phyloP scores from a whole-genome alignment of 2,329 filamentous ascomycete species.

The Elsinoe ampelina region DNA sequence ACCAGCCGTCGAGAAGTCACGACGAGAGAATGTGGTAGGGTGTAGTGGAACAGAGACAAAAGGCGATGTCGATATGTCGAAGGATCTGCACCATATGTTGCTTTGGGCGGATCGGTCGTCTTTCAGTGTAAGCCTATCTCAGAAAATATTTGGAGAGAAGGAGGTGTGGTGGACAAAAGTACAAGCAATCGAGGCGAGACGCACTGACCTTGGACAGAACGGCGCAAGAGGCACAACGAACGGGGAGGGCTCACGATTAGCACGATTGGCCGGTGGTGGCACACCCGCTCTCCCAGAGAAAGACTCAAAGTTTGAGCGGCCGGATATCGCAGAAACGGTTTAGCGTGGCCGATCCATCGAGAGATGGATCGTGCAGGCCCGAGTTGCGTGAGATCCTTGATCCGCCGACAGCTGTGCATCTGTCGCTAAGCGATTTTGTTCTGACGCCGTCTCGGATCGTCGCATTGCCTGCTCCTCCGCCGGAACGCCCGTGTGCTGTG shows the following conservation, averaged over 20 bases:
- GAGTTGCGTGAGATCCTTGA: conserved; percentile 10
- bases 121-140: not conserved
- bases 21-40: not conserved
- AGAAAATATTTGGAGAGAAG: not conserved
- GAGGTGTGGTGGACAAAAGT: not conserved
- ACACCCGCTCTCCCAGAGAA: conserved; percentile 7
- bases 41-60: too few species aligned
- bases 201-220: conserved; percentile 11
- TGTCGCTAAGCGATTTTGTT: conserved; percentile 4
- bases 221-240: not conserved
- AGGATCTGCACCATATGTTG: not conserved
- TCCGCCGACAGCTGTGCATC: conserved; percentile 1
- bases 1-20: not conserved
- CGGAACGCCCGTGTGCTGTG: not conserved
- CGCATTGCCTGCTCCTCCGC: not conserved
- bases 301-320: conserved; percentile 9
- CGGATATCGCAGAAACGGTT: conserved; percentile 7
- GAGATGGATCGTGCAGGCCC: conserved; percentile 12
- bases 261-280: conserved; percentile 12
- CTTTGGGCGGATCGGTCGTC: not conserved
- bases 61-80: not conserved
- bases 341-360: conserved; percentile 15
- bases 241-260: conserved; percentile 13
- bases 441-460: conserved; percentile 11
- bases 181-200: conserved; percentile 12